Conservation (phyloP, 345 rosid species). For the Gynandropsis gynandra region DNA sequence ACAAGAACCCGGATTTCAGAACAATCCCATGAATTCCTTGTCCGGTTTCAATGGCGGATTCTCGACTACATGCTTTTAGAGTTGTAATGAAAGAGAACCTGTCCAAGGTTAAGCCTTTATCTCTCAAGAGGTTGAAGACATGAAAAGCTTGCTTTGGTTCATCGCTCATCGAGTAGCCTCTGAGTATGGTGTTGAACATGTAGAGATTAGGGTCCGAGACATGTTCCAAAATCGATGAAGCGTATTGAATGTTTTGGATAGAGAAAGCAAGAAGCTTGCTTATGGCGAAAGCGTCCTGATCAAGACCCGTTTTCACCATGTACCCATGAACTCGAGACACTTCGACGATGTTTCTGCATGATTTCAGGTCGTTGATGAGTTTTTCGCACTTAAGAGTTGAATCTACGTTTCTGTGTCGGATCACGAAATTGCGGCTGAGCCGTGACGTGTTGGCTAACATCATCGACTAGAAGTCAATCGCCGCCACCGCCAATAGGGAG, state of each 20-base stretch:
- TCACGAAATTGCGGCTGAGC: conserved; percentile 15
- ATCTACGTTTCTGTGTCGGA: conserved; percentile 13
- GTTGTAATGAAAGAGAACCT: conserved; percentile 52
- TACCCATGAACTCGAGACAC: conserved; percentile 50
- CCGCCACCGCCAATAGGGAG: too few species aligned
- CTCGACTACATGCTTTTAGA: conserved; percentile 44
- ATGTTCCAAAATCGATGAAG: conserved; percentile 44
- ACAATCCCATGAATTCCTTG: conserved; percentile 45
- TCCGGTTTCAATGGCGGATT: conserved; percentile 24
- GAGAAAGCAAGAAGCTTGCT: conserved; percentile 65
- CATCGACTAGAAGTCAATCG: conserved; percentile 17
- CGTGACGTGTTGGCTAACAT: conserved; percentile 20
- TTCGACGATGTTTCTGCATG: conserved; percentile 29
- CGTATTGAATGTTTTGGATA: conserved; percentile 37
- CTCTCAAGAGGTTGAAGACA: conserved; percentile 48
- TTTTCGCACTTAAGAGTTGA: conserved; percentile 14
- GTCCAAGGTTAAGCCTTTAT: conserved; percentile 35
- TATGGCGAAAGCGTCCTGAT: conserved; percentile 36
- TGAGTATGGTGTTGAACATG: conserved; percentile 55
- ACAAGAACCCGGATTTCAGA: conserved; percentile 40
- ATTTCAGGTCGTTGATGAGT: conserved; percentile 30
- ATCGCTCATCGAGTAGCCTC: conserved; percentile 44
- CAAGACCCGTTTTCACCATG: conserved; percentile 48
- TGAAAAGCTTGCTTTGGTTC: conserved; percentile 40
- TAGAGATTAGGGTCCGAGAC: conserved; percentile 43